Evolutionary conservation across 2,329 filamentous ascomycete species (phyloP), one percentile per base, ranked within the genome.

Genomic region (Anisogramma anomala): DNA sequence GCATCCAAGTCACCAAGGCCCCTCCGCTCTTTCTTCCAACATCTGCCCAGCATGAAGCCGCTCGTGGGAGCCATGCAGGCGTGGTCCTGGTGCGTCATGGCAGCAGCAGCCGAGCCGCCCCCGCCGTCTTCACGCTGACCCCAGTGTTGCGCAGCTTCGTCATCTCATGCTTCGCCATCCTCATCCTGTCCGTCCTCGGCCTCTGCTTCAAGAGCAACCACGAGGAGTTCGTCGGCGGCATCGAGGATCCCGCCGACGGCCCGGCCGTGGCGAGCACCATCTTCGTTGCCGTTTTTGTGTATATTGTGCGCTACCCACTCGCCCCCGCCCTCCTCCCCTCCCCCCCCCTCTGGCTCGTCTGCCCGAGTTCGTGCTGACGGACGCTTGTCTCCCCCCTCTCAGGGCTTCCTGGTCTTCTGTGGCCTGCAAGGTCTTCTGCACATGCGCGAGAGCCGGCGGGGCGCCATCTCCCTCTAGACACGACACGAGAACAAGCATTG

Each of bases 391-490:
- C 2, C 46, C 38, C 15, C 25, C 3, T 39, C 17, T 15, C 50
- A 93, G 88, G 79, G 72, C 14, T 96, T 96, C 70, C 74, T 95
- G 42, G 71, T 93, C 37, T 95, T 94, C 66, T 96, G 89, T 64
- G 84, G 82, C 43, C 76, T 88, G 51, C 89, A 96, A 62, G 89
- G 87, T 49, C 76, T 83, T 56, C 72, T 95, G 47, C 87, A 96
- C 63, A 65, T 85, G 54, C 80, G 86, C 61, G 82, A 88, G 62
- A 86, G 77, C 63, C 74, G 84, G 61, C 73, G 83, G 58, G 88
- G 88, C 49, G 82, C 85, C 48, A 94, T 94, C 65, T 77, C 82
- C 46, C 68, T 94, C 58, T 72, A 61, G 42, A 36, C 22, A 11
- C 22, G 22, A 9, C 9, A 23, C 22, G 36, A 35, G 25, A 26